Evolutionary conservation across 768 basidiomycete genomes (phyloP), one percentile per base, ranked within the genome.

Genomic region (Hericium alpestre): DNA sequence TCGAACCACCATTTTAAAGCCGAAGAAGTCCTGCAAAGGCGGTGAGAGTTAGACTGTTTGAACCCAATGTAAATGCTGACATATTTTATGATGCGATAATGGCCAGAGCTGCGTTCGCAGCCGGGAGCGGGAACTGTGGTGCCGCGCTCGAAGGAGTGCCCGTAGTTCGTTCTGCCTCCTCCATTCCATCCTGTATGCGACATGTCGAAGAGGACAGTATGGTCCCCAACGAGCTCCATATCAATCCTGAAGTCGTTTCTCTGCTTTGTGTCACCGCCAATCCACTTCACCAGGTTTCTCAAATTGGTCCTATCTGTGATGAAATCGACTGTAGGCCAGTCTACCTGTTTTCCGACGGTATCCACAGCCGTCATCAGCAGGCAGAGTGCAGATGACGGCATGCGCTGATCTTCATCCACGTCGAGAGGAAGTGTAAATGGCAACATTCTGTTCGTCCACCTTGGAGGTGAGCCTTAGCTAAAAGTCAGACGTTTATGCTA

Each of bases 191-290:
- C 23, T 23, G 23, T 23, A 23, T 23, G 23, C 23, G 23, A 72
- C 1, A 87, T 72, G 56, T 79, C 81, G 62, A 89, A 70, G 27
- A 90, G 63, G 15, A 86, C 70, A 0, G 87, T 88, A 56, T 71
- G 72, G 15, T 63, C 63, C 0, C 86, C 86, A 0, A 74, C 76
- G 16, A 87, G 71, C 65, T 90, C 81, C 3, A 82, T 59, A 55
- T 91, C 86, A 59, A 91, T 85, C n/a, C 88, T 73, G 63, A 90
- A 91, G 54, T 80, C 77, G 11, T 70, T 64, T 69, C 64, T 23
- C n/a, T 64, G 59, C 7, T 67, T 69, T 20, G 69, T 71, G 23
- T 23, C 23, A 18, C 64, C 65, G 13, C 62, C 61, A n/a, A 78
- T 72, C 82, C 81, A 86, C 32, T 81, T 73, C 22, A 83, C 63